phyloP scores from a whole-genome alignment of 2,329 filamentous ascomycete species.

The Neonectria faginata region DNA sequence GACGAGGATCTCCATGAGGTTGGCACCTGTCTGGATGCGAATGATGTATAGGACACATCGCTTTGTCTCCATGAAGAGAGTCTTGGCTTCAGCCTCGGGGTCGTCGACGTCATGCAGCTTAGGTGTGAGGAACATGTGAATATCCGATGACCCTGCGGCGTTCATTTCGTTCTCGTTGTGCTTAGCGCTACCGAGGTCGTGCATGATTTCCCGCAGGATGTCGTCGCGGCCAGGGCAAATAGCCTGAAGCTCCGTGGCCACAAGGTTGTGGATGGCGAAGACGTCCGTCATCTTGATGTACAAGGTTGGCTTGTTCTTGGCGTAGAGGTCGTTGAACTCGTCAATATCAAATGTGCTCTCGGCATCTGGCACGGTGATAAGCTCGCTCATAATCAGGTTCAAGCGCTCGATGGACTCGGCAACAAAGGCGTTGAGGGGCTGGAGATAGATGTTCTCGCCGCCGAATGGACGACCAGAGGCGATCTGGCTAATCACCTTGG shows the following conservation, averaged over 20 bases:
- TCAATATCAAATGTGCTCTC: slow-evolving; percentile 97
- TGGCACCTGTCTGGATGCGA: slow-evolving; percentile 89
- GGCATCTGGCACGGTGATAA: slow-evolving; percentile 87
- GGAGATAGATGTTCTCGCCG: slow-evolving; percentile 93
- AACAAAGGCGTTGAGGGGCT: slow-evolving; percentile 93
- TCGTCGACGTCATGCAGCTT: slow-evolving; percentile 92
- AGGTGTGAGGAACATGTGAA: slow-evolving; percentile 89
- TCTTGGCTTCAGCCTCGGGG: slow-evolving; percentile 90
- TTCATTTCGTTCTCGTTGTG: slow-evolving; percentile 95
- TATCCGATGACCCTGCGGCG: slow-evolving; percentile 86
- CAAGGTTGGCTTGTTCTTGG: slow-evolving; percentile 95
- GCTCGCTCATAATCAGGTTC: slow-evolving; percentile 76
- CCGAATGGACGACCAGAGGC: slow-evolving; percentile 91
- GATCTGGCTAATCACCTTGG: slow-evolving; percentile 91
- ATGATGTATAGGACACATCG: slow-evolving; percentile 98
- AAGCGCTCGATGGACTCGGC: slow-evolving; percentile 86
- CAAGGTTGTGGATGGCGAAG: slow-evolving; percentile 92
- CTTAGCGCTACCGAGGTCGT: slow-evolving; percentile 95
- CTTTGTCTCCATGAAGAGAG: slow-evolving; percentile 98
- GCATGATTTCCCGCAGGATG: slow-evolving; percentile 88
- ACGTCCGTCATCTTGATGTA: slow-evolving; percentile 99
- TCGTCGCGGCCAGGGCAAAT: slow-evolving; percentile 88
- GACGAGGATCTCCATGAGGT: slow-evolving; percentile 94
- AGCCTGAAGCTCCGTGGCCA: slow-evolving; percentile 80
- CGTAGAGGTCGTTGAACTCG: slow-evolving; percentile 97